Base-by-base conservation (phyloP, 2,329 filamentous ascomycete species). In the Penicillium sp. region DNA sequence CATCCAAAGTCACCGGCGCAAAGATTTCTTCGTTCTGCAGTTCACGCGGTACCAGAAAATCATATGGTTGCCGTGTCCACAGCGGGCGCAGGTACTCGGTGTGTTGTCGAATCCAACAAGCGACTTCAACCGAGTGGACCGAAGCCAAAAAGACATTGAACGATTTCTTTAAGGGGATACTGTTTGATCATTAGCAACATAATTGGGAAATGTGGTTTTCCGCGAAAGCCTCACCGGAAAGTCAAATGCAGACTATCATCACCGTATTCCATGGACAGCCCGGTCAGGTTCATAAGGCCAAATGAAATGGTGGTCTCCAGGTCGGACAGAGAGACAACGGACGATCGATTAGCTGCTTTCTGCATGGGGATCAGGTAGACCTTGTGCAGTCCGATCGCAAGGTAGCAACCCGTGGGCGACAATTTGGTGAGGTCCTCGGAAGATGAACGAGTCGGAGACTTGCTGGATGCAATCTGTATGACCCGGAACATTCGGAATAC, bases 401-500 rank as follows among this genome's bases (percentile, higher is more conserved):
- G 77, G 64, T 88, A 88, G 68, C 83, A 88, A 20, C 87, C 81
- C 8, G 81, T 84, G 8, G 85, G 84, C 32, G 80, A 80, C 23
- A 85, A 70, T 63, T 88, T 89, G 42, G 83, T 78, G 36, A 89
- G 68, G 59, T 89, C 86, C 52, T 89, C 87, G 13, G 82, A 81
- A 7, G 86, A 87, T 3, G 84, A 80, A 47, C 82, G 76, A 27
- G 77, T 75, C 26, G 75, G 72, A 15, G 78, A 75, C 69, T 86
- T 86, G 58, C 77, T 76, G 10, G 78, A 71, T n/a, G 81, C 78
- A 55, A 86, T 80, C 63, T 86, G 82, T 21, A 88, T 84, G 7
- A 88, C 85, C 54, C 85, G 84, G 73, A 86, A 89, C 60, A 89
- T 82, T 55, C 82, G 81, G 67, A 88, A 89, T 55, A 84, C 82